Evolutionary conservation across 495 filamentous ascomycete genomes (phyloP), one percentile per base, ranked within the genome.

Genomic region (Hypoxylon fuscum): DNA sequence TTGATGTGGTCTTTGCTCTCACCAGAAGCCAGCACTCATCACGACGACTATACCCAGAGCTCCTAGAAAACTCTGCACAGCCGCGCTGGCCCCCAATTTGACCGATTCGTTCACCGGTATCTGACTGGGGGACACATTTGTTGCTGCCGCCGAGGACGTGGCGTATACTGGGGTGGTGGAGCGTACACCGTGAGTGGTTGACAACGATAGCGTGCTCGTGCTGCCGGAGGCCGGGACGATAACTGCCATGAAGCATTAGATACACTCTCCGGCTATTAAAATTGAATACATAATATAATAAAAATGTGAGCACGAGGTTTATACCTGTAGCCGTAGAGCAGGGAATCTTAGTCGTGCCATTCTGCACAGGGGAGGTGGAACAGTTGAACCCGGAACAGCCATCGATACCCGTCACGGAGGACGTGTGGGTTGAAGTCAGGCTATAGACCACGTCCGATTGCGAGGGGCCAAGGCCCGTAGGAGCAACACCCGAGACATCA

Each of bases 241-340:
- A 37, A 54, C 63, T 61, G 0, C 40, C 22, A 38, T 5, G 2
- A 32, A 21, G 11, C 15, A 17, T 66, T 50, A 65, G 62, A 56
- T 22, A 25, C 10, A 7, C 17, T 18, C 12, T 29, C 11, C 14
- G 7, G 12, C 2, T 1, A 2, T 5, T 25, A 9, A 14, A 9
- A 20, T 1, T 27, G 27, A n/a, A n/a, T n/a, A n/a, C n/a, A n/a
- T n/a, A n/a, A n/a, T n/a, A n/a, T n/a, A n/a, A n/a, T n/a, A n/a
- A n/a, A n/a, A n/a, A n/a, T n/a, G n/a, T n/a, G n/a, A n/a, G n/a
- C n/a, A n/a, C 12, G 47, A 56, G 14, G 52, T 52, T 37, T 11
- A n/a, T 49, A 66, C 63, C 57, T 61, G 63, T 66, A 1, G 53
- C 35, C 15, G 63, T 66, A 34, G 57, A 57, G 52, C 63, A 66